Conservation (phyloP, 441 rosid genomes). For the Adansonia gregorii region DNA sequence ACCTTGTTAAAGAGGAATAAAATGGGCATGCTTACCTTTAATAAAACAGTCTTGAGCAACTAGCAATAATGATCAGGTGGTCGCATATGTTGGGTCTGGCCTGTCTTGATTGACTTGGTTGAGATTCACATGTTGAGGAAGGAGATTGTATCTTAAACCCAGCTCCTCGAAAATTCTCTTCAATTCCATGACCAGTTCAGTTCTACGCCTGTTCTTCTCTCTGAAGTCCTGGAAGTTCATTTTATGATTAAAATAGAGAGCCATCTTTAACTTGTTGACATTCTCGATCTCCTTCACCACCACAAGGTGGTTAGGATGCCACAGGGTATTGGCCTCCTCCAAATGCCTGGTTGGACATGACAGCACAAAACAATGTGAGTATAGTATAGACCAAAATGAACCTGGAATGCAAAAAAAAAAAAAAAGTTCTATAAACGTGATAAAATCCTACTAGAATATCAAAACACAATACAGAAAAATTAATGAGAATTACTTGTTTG, state of each 20-base stretch:
- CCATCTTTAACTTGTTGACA: slow-evolving; percentile 62
- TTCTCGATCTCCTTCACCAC: slow-evolving; percentile 69
- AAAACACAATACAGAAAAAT: background rate
- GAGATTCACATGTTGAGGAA: slow-evolving; percentile 67
- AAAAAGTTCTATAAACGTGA: background rate
- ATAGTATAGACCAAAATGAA: background rate
- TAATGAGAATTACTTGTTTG: background rate
- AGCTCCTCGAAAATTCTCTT: slow-evolving; percentile 74
- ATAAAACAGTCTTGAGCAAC: background rate
- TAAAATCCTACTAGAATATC: background rate
- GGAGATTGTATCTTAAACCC: slow-evolving; percentile 58
- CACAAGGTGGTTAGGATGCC: slow-evolving; percentile 57
- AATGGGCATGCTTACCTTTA: slow-evolving; percentile 10
- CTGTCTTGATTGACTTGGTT: slow-evolving; percentile 31
- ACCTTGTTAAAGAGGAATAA: background rate
- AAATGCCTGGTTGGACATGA: slow-evolving; percentile 46
- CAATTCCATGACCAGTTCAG: slow-evolving; percentile 54
- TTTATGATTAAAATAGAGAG: slow-evolving; percentile 49
- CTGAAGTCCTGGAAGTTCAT: slow-evolving; percentile 69
- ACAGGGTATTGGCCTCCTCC: slow-evolving; percentile 49
- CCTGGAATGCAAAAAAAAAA: background rate
- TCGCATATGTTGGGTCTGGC: slow-evolving; percentile 22
- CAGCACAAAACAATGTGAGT: background rate
- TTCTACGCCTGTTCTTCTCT: slow-evolving; percentile 64
- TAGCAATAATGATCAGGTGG: slow-evolving; percentile 24